Evolutionary conservation across 179 eudicot species (phyloP).

Genomic region (Corrigiola litoralis): DNA sequence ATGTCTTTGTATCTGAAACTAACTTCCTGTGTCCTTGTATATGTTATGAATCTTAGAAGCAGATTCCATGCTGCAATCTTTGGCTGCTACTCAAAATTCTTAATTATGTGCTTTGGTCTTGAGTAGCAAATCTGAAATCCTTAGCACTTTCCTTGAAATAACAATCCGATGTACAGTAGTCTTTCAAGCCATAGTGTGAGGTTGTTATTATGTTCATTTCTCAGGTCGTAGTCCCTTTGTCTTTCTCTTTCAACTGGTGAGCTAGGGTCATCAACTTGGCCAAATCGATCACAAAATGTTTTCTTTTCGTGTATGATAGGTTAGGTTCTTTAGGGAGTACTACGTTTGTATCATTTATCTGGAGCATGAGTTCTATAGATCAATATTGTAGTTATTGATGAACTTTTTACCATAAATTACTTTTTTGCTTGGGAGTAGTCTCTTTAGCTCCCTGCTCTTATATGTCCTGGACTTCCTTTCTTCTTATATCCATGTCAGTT

Average conservation of each 20-base stretch:
- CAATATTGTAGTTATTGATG: not conserved
- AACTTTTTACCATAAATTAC: not conserved
- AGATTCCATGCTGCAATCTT: not conserved
- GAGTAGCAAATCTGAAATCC: not conserved
- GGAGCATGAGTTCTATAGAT: not conserved
- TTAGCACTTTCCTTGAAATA: not conserved
- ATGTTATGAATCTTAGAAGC: not conserved
- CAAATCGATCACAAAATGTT: not conserved
- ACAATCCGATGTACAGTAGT: not conserved
- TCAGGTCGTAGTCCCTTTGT: not conserved
- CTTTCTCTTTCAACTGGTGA: not conserved
- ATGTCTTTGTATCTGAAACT: not conserved
- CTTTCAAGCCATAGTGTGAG: not conserved
- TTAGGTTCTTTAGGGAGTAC: not conserved
- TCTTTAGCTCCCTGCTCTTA: too few relatives aligned
- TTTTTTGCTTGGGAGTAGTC: not conserved
- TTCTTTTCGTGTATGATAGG: not conserved
- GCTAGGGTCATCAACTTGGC: not conserved
- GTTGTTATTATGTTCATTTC: not conserved
- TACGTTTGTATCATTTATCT: not conserved
- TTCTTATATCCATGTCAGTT: too few relatives aligned
- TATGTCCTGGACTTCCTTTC: too few relatives aligned
- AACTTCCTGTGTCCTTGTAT: constrained; percentile 1
- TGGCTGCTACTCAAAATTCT: not conserved
- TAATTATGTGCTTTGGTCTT: constrained; percentile 1